These are phyloP conservation scores for Microbotryum lychnidis-dioicae DNA, from an alignment of 1,284 basidiomycete species.

Conservation along the genomic window DNA sequence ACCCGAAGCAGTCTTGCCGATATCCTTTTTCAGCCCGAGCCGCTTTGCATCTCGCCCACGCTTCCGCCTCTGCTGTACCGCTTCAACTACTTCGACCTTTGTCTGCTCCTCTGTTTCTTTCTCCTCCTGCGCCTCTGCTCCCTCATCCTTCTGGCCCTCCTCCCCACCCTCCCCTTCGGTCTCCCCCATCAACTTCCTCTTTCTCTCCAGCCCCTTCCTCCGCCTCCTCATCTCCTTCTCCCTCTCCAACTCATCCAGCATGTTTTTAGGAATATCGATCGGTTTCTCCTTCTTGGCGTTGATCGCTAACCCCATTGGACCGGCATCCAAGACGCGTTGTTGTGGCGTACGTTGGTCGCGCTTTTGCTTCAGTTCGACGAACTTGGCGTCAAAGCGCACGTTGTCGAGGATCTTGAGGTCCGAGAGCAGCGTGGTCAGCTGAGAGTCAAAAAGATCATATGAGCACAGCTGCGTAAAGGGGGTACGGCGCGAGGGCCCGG, in stretches of 20 bases:
- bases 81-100: background rate
- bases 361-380: conserved; percentile 19
- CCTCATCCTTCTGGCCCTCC: background rate
- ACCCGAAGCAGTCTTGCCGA: background rate
- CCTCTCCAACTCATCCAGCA: conserved; percentile 16
- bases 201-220: conserved; percentile 10
- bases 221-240: conserved; percentile 3
- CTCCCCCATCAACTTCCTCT: conserved; percentile 6
- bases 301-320: conserved; percentile 25
- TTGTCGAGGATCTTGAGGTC: conserved; percentile 28
- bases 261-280: conserved; percentile 6
- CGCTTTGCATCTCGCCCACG: background rate
- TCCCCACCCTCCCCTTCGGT: background rate
- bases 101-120: too few relatives aligned
- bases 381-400: conserved; percentile 28
- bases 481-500: background rate
- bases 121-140: background rate
- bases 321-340: conserved; percentile 26
- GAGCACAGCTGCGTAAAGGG: too few relatives aligned
- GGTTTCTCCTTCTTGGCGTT: conserved; percentile 14
- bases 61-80: background rate
- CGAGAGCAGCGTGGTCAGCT: conserved; percentile 29
- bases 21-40: background rate
- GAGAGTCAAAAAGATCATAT: background rate
- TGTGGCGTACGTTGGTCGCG: conserved; percentile 19